Evolutionary conservation across 164 flowering plant species (phyloP).

Genomic region (Chloranthus sessilifolius): DNA sequence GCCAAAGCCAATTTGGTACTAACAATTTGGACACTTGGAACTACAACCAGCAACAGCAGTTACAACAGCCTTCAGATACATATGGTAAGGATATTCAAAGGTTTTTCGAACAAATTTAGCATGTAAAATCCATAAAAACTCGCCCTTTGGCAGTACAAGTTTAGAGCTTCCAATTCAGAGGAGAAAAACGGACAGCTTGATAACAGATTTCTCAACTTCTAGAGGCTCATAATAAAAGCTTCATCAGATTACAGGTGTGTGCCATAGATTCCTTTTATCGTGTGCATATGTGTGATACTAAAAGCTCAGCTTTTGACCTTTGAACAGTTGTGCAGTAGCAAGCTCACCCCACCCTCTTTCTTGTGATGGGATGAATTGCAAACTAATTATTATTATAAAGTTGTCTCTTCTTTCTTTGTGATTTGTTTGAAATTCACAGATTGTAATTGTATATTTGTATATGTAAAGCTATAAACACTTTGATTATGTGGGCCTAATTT

Average conservation of each 20-base stretch:
- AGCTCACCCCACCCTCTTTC: no score
- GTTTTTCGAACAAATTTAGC: constrained; percentile 55
- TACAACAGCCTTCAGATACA: constrained; percentile 29
- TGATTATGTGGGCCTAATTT: no score
- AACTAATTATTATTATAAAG: constrained; percentile 22
- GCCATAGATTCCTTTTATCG: constrained; percentile 32
- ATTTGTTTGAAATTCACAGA: constrained; percentile 11
- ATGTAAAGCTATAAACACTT: no score
- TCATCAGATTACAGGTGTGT: constrained; percentile 41
- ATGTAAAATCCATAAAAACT: no score
- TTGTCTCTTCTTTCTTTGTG: constrained; percentile 11
- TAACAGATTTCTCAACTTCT: constrained; percentile 16
- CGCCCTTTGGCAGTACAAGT: no score
- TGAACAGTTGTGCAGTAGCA: constrained; percentile 19
- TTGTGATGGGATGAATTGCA: no score
- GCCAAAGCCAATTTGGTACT: constrained; percentile 27
- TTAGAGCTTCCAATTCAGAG: not conserved
- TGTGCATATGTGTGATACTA: constrained; percentile 44
- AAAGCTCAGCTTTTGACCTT: constrained; percentile 15
- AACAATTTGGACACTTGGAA: constrained; percentile 35
- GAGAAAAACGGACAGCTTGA: constrained; percentile 1
- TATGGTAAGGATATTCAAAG: constrained; percentile 40
- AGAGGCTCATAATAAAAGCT: constrained; percentile 17
- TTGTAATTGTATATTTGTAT: no score
- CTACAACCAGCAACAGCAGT: constrained; percentile 37